Base-by-base conservation (phyloP, 345 rosid genomes). In the Salix viminalis region DNA sequence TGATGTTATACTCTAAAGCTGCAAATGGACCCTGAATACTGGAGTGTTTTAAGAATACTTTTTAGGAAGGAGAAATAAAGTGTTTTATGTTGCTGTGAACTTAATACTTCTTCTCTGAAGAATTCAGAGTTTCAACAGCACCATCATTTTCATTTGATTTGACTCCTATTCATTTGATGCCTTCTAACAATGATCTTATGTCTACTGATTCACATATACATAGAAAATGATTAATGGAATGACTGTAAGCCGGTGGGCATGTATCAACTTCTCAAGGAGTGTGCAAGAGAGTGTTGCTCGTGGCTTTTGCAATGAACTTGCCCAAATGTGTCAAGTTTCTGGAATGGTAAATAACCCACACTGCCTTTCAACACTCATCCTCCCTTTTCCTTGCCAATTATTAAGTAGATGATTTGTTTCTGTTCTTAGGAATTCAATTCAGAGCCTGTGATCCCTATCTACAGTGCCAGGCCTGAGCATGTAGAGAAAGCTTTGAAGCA, bases 171-270 rank as follows among this genome's bases (percentile, higher is more conserved):
- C 62, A 61, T 54, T 18, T 2, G 24, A 18, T 46, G 44, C 42
- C 44, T 75, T 72, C 70, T 79, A 6, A 15, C 67, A 28, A 73
- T 75, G 28, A 76, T 76, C 62, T 64, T 26, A 58, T 77, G 46
- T 70, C 32, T 74, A 18, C 30, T 44, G 54, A 50, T 77, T 69
- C 21, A 62, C 42, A 60, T 76, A 66, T 71, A 24, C 68, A 26
- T 84, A 92, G 99, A 96, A 96, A 88, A 94, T 96, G 99, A 94
- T 96, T 62, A 94, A 96, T 54, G 99, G 98, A 67, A 94, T 92
- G 97, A 92, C 97, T 13, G 97, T 96, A 67, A 94, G 77, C 80
- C 87, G 96, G 65, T 96, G 99, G 99, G 93, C 96, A 3, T 96
- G 99, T 80, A 92, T 96, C 73, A 94, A 96, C 89, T 96, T 96